Evolutionary conservation across 352 stramenopile genomes (phyloP).

Genomic region (Phytophthora sp.): DNA sequence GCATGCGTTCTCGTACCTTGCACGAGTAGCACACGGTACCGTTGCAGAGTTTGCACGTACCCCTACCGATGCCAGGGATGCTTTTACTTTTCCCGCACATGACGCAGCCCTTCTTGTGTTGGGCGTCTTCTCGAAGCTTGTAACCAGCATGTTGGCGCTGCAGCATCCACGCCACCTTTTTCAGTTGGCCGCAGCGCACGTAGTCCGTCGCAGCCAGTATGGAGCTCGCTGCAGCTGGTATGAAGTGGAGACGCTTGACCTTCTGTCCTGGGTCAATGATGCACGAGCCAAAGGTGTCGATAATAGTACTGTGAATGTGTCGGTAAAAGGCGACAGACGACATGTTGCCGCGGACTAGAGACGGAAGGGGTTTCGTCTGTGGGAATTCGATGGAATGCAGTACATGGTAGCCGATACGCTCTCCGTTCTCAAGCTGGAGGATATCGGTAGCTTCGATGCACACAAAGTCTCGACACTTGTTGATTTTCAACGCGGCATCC

Average conservation of each 20-base stretch:
- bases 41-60: conserved; percentile 34
- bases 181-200: conserved; percentile 24
- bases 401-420: conserved; percentile 32
- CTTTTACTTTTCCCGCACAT: conserved; percentile 33
- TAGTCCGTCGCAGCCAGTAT: conserved; percentile 22
- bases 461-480: conserved; percentile 33
- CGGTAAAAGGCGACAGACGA: conserved; percentile 28
- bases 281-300: conserved; percentile 26
- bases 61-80: conserved; percentile 24
- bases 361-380: conserved; percentile 24
- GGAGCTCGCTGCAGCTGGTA: conserved; percentile 9
- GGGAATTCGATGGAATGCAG: conserved; percentile 34
- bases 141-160: conserved; percentile 19
- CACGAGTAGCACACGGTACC: conserved; percentile 27
- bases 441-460: conserved; percentile 31
- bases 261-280: conserved; percentile 25
- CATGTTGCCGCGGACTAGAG: conserved; percentile 21
- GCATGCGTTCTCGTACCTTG: conserved; percentile 40
- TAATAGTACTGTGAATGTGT: conserved; percentile 32
- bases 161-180: conserved; percentile 35
- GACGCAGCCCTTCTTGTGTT: conserved; percentile 23
- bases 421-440: conserved; percentile 23
- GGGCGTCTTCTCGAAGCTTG: conserved; percentile 12
- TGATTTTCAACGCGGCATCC: conserved; percentile 1
- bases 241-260: conserved; percentile 4